Evolutionary conservation across 768 basidiomycete species (phyloP).

Genomic region (Megacollybia marginata): DNA sequence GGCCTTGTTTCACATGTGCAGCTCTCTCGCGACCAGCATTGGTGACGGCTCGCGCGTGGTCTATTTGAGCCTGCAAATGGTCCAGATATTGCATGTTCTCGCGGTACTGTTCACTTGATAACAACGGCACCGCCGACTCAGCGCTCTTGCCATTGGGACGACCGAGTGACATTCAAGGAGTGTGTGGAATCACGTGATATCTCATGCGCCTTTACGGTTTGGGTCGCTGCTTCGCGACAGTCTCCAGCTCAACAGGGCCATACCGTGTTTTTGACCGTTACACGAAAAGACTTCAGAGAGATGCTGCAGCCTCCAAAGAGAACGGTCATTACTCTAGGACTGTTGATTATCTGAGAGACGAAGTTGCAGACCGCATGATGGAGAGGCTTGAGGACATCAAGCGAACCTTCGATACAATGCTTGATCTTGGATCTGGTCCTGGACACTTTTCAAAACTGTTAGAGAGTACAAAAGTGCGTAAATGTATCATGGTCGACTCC

Average conservation of each 20-base stretch:
- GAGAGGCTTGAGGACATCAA: slow-evolving; percentile 92
- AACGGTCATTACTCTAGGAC: slow-evolving; percentile 57
- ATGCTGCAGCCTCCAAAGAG: slow-evolving; percentile 57
- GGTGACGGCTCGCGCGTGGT: too few species aligned
- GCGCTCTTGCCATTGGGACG: too few species aligned
- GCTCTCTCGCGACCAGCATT: too few species aligned
- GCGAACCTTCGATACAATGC: slow-evolving; percentile 65
- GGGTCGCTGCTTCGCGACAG: slow-evolving; percentile 39
- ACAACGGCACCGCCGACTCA: too few species aligned
- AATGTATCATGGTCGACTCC: slow-evolving; percentile 79
- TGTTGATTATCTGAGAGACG: slow-evolving; percentile 89
- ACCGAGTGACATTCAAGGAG: too few species aligned
- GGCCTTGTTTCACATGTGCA: too few species aligned
- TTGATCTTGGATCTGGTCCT: slow-evolving; percentile 87
- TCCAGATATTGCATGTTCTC: too few species aligned
- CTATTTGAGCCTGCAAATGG: too few species aligned
- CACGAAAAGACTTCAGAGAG: slow-evolving; percentile 70
- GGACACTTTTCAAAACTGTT: slow-evolving; percentile 88
- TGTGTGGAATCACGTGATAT: too few species aligned
- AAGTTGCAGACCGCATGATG: slow-evolving; percentile 85
- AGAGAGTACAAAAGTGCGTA: slow-evolving; percentile 57
- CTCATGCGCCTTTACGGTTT: too few species aligned
- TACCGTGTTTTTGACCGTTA: slow-evolving; percentile 85
- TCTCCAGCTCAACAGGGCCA: slow-evolving; percentile 44
- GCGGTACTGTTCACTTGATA: too few species aligned